Evolutionary conservation across 139 green algal genomes (phyloP), one percentile per base, ranked within the genome.

Genomic region (Asterochloris sp.): DNA sequence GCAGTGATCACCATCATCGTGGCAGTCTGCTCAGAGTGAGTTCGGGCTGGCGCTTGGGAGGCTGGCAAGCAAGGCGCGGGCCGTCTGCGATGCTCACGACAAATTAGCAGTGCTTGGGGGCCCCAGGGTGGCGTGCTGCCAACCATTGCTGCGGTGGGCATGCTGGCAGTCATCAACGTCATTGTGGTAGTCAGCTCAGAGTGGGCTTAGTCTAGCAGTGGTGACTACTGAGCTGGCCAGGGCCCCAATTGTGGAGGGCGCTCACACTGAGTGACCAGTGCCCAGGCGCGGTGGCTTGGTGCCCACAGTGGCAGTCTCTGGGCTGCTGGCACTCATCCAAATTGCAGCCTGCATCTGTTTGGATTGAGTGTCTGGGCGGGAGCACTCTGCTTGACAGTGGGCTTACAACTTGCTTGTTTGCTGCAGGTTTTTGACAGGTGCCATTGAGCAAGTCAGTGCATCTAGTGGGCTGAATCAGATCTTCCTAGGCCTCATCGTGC

Each of bases 401-500:
- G 38, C 38, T 38, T 54, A 16, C 76, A 73, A 17, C 26, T 11
- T 6, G 17, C 38, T 2, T 54, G 2, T 54, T 54, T 6, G 38
- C 26, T 83, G 79, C 84, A 87, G 84, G 83, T 95, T 91, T 75
- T 77, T 98, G 23, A 96, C 92, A 0, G 90, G 86, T 10, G 89
- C 91, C 0, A 93, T 98, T 38, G 89, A 96, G 89, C 87, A 90
- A 21, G 90, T 97, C 13, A 91, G 80, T 76, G 69, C 87, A 21
- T 73, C 82, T 27, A 93, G 88, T 13, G 89, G 91, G 27, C 88
- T 98, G 26, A 94, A 89, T 74, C 83, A 93, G 76, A 80, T 84
- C 12, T 97, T 98, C 90, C 79, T 98, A 23, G 91, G 91, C 13
- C 92, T 94, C 29, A 92, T 96, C 62, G 74, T 98, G 28, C 88